These are phyloP conservation scores for Silene coronaria DNA, from an alignment of 179 eudicot species.

Conservation along the genomic window DNA sequence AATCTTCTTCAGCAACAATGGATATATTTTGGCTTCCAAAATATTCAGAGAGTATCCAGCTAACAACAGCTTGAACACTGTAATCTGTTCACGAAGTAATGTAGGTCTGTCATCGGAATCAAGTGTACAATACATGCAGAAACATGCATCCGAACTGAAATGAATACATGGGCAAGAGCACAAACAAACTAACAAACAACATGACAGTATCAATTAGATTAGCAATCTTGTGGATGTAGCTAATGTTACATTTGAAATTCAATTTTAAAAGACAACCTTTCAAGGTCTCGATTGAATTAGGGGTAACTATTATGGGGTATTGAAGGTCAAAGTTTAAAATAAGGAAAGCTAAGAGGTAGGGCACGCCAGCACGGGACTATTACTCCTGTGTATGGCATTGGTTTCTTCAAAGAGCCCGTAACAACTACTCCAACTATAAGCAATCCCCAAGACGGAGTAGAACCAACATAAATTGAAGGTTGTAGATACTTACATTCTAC, in stretches of 20 bases:
- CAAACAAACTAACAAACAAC: background rate
- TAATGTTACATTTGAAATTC: background rate
- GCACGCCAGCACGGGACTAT: no score
- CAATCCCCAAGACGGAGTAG: no score
- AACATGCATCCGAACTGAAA: conserved; percentile 22
- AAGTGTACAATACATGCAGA: conserved; percentile 29
- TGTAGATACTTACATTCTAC: background rate
- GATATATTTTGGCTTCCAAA: conserved; percentile 65
- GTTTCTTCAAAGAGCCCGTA: no score
- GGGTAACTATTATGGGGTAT: no score
- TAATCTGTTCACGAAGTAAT: conserved; percentile 69
- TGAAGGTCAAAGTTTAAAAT: no score
- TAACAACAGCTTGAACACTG: conserved; percentile 92
- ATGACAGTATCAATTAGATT: background rate
- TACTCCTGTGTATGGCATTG: no score
- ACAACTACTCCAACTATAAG: no score
- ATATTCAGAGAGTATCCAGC: conserved; percentile 62
- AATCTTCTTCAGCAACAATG: conserved; percentile 94
- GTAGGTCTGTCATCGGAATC: conserved; percentile 38
- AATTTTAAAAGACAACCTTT: no score
- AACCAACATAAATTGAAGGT: background rate
- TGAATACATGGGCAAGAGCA: conserved; percentile 7
- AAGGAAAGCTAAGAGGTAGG: no score
- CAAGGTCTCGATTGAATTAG: no score
- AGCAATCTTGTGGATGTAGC: background rate